Evolutionary conservation across 2,329 filamentous ascomycete species (phyloP), one percentile per base, ranked within the genome.

Genomic region (Aurifilum marmelostoma): DNA sequence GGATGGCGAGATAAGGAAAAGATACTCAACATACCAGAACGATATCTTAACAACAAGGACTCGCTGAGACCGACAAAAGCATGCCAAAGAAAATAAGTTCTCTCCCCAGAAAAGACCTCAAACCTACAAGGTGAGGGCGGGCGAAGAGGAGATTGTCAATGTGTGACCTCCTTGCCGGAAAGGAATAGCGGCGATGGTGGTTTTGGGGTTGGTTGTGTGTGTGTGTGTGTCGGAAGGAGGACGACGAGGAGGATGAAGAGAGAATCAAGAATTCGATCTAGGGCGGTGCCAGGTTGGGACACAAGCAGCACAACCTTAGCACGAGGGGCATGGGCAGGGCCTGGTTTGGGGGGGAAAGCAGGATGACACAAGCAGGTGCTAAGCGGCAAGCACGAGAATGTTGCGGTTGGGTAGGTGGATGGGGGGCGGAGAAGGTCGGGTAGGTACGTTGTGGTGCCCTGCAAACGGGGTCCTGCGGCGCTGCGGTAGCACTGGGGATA

Each of bases 381-480:
- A 63, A 50, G 61, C 61, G 59, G 39, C 61, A 27, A 47, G 43
- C 61, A 63, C 61, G 61, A 63, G 61, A 63, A 63, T 63, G 61
- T 63, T 63, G 61, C 61, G 61, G 61, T 34, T 29, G n/a, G 59
- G 60, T n/a, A 9, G 21, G 43, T 11, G 43, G 43, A n/a, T 8
- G 43, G 43, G 18, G 21, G 37, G 59, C 27, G 61, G 61, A 50
- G 61, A 32, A 63, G 61, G 61, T 47, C 61, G 61, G 61, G 61
- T 63, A 47, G 43, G 43, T n/a, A 47, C 43, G 21, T n/a, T 47
- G 21, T 47, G n/a, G 18, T 47, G 21, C 16, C 43, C 43, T 47
- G 43, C 43, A n/a, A 47, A 47, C 43, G 43, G 43, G 21, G 21
- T 47, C 43, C 18, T 47, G 43, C 18, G 43, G 43, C 43, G 11